phyloP scores from a whole-genome alignment of 192 early-diverging fungal species.

The Thamnidium elegans region DNA sequence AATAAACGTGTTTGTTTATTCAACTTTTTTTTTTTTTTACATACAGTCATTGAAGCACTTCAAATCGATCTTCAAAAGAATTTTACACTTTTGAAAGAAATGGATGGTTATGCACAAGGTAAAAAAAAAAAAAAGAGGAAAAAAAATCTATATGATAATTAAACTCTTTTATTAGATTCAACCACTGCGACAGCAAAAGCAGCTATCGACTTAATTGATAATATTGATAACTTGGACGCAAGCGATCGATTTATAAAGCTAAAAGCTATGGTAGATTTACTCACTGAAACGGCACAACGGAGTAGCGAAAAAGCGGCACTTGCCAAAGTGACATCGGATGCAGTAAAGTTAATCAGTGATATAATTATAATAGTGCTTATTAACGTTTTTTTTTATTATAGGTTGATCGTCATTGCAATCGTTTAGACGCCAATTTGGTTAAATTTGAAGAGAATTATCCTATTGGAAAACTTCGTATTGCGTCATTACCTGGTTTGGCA shows the following conservation, averaged over 20 bases:
- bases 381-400: conserved; percentile 26
- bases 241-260: conserved; percentile 45
- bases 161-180: conserved; percentile 59
- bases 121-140: no score
- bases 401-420: conserved; percentile 86
- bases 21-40: not conserved
- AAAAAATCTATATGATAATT: not conserved
- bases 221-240: conserved; percentile 49
- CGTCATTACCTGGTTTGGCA: conserved; percentile 30
- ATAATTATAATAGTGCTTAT: conserved; percentile 28
- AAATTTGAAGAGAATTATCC: conserved; percentile 91
- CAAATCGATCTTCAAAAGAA: conserved; percentile 78
- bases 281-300: conserved; percentile 74
- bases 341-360: conserved; percentile 48
- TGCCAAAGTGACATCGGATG: conserved; percentile 88
- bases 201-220: conserved; percentile 60
- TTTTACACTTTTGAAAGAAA: conserved; percentile 88
- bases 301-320: conserved; percentile 93
- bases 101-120: conserved; percentile 60
- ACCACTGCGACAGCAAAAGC: conserved; percentile 63
- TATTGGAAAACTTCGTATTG: conserved; percentile 46
- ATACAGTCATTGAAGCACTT: conserved; percentile 61
- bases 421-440: conserved; percentile 87
- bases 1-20: conserved; percentile 79
- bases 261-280: conserved; percentile 50